Evolutionary conservation across 768 basidiomycete species (phyloP), one percentile per base, ranked within the genome.

Genomic region (Boletus edulis): DNA sequence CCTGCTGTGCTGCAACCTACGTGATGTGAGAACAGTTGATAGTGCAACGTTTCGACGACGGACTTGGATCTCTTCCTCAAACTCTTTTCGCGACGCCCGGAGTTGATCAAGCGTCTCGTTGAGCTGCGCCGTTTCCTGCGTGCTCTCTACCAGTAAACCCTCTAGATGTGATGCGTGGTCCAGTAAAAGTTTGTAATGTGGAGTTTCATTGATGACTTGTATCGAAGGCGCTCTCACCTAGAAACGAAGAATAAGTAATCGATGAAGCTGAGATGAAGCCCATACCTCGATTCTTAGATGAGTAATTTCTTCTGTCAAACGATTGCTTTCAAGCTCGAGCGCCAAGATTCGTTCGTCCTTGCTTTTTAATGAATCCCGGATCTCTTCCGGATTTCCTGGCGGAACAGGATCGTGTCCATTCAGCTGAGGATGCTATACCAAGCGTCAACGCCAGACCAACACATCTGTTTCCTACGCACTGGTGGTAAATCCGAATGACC

Each of bases 401-500:
- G 69, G 40, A 76, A 62, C 41, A 52, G 75, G 75, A 51, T 74
- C 68, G 24, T 73, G 66, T 27, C 75, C 77, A 57, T 80, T 80
- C 17, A 60, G 35, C 49, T 70, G 73, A 32, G 66, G 62, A 46
- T 67, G 78, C 85, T 88, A 66, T 4, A 31, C 62, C 47, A 52
- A 31, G 61, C 15, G 76, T 86, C 76, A 71, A 57, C 11, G n/a
- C 49, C 31, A n/a, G 2, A n/a, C 17, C 18, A 68, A 61, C 60
- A 44, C 62, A 64, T 8, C 6, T 47, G 73, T 77, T 9, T 20
- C 75, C 77, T 78, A 87, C 88, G 83, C 81, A 89, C 88, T 76
- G 75, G 79, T 71, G 86, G 83, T 78, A 85, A 80, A 75, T 79
- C 82, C 72, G 80, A 77, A 72, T 75, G 76, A 62, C 68, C 69